These are phyloP conservation scores for Rusavskia elegans DNA, from an alignment of 495 filamentous ascomycete genomes.

Conservation along the genomic window DNA sequence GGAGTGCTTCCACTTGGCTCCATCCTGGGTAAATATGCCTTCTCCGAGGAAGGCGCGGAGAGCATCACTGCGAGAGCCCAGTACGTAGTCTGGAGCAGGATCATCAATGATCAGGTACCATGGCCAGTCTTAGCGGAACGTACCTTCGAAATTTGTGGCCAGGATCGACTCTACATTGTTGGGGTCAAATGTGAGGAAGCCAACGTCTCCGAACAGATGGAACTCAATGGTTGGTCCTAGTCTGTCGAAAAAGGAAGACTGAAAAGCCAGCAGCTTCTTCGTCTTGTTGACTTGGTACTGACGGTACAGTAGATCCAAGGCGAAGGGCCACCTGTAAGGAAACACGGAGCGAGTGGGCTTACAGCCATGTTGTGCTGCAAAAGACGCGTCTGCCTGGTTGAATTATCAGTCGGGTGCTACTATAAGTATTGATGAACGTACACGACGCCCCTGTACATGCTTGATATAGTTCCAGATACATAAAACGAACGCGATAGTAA, in stretches of 20 bases:
- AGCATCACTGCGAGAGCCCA: slow-evolving; percentile 17
- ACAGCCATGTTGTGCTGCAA: slow-evolving; percentile 13
- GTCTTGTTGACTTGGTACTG: slow-evolving; percentile 12
- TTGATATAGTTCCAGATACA: no score
- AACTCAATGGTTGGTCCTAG: slow-evolving; percentile 9
- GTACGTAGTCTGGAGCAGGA: slow-evolving; percentile 14
- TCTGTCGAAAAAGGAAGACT: slow-evolving; percentile 4
- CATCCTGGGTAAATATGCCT: slow-evolving; percentile 41
- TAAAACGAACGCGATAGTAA: no score
- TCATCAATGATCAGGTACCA: no score
- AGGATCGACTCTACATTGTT: slow-evolving; percentile 16
- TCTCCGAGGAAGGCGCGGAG: slow-evolving; percentile 26
- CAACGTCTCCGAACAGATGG: slow-evolving; percentile 8
- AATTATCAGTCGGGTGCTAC: no score
- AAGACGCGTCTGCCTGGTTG: slow-evolving; percentile 7
- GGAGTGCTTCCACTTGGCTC: slow-evolving; percentile 32
- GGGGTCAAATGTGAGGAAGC: slow-evolving; percentile 6
- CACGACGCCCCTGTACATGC: no score
- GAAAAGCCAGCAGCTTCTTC: slow-evolving; percentile 8
- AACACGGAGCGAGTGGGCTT: slow-evolving; percentile 9
- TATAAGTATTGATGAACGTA: no score
- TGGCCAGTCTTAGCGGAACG: not conserved
- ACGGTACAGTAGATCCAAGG: slow-evolving; percentile 16
- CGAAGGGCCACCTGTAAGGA: slow-evolving; percentile 20
- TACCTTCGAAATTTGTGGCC: slow-evolving; percentile 24